Conservation (phyloP, 345 rosid species). For the Excoecaria agallocha region DNA sequence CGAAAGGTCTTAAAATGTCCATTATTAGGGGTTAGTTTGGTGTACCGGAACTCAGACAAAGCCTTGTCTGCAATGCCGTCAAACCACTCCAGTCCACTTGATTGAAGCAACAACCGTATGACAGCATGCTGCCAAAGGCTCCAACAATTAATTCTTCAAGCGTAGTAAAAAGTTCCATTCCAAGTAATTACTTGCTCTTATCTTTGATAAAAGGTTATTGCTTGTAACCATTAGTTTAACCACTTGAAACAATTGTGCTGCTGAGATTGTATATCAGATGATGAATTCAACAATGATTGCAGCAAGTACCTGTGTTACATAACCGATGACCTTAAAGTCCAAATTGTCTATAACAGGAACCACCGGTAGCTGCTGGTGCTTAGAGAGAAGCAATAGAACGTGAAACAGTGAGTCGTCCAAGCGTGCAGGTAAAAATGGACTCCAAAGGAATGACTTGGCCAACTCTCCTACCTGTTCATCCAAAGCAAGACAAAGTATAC, state of each 20-base stretch:
- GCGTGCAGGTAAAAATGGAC: slow-evolving; percentile 40
- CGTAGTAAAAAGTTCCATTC: not conserved
- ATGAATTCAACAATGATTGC: not conserved
- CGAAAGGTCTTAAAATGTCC: not conserved
- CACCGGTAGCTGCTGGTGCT: slow-evolving; percentile 37
- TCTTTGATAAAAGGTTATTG: not conserved
- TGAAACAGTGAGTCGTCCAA: slow-evolving; percentile 42
- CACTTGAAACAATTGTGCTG: not conserved
- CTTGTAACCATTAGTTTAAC: not conserved
- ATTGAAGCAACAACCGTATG: slow-evolving; percentile 37
- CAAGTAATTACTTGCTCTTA: not conserved
- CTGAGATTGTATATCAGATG: no score
- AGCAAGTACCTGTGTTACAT: slow-evolving; percentile 36
- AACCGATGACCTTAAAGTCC: slow-evolving; percentile 25
- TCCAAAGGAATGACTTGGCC: slow-evolving; percentile 45
- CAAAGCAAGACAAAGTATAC: no score
- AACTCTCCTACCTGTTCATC: slow-evolving; percentile 35
- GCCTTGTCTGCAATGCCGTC: slow-evolving; percentile 41
- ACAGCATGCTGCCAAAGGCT: slow-evolving; percentile 34
- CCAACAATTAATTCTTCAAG: not conserved
- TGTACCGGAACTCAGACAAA: slow-evolving; percentile 31
- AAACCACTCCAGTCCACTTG: slow-evolving; percentile 47
- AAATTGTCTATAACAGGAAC: slow-evolving; percentile 35
- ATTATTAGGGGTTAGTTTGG: not conserved
- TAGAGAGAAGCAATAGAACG: slow-evolving; percentile 40